phyloP scores from a whole-genome alignment of 768 basidiomycete species.

The Stropharia rugosoannulata region DNA sequence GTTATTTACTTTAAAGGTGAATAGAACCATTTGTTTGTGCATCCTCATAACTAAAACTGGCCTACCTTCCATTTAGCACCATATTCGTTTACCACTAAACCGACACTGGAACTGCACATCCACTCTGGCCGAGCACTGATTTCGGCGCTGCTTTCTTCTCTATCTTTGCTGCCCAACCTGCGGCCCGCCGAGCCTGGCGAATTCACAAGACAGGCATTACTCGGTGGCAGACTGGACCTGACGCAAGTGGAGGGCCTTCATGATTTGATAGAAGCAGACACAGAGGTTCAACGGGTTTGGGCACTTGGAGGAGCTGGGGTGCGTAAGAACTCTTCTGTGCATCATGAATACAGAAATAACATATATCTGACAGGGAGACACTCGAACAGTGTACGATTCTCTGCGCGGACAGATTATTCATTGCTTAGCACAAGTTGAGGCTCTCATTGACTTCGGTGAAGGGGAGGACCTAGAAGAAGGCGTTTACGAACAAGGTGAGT shows the following conservation, averaged over 20 bases:
- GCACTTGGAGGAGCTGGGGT: slow-evolving; percentile 73
- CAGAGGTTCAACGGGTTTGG: slow-evolving; percentile 74
- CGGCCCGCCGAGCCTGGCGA: slow-evolving; percentile 86
- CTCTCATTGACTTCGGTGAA: slow-evolving; percentile 92
- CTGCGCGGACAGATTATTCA: slow-evolving; percentile 67
- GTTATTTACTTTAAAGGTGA: slow-evolving; percentile 82
- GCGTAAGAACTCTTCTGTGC: slow-evolving; percentile 25
- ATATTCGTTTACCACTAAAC: slow-evolving; percentile 81
- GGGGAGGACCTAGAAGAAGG: slow-evolving; percentile 88
- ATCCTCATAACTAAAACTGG: neutral
- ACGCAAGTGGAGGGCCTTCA: slow-evolving; percentile 88
- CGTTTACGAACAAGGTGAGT: slow-evolving; percentile 67
- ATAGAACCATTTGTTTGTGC: neutral
- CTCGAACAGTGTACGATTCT: slow-evolving; percentile 57
- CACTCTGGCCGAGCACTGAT: slow-evolving; percentile 87
- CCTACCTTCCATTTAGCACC: slow-evolving; percentile 45
- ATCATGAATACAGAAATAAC: slow-evolving; percentile 6
- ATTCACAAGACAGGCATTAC: slow-evolving; percentile 83
- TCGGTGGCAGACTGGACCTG: slow-evolving; percentile 78
- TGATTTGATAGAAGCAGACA: slow-evolving; percentile 88
- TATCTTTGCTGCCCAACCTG: slow-evolving; percentile 59
- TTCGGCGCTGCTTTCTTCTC: slow-evolving; percentile 61
- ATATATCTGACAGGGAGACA: slow-evolving; percentile 50
- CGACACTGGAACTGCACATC: slow-evolving; percentile 80
- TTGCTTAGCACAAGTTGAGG: slow-evolving; percentile 80